Base-by-base conservation (phyloP, 2,329 filamentous ascomycete species). In the Phyllosticta citribraziliensis region DNA sequence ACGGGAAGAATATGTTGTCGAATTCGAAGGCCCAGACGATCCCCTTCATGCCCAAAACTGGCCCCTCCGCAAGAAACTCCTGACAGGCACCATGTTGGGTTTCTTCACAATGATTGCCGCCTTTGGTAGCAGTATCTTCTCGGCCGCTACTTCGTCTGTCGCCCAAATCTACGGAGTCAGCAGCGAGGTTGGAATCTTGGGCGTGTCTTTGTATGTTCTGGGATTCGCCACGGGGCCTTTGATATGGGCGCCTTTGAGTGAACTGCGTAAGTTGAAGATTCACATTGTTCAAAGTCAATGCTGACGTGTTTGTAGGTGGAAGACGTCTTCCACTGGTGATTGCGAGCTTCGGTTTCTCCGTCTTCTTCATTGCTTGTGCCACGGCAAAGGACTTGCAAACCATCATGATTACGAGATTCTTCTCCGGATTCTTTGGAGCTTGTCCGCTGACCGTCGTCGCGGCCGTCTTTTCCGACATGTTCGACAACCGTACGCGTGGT, bases 21-120 rank as follows among this genome's bases (percentile, higher is more conserved):
- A 82, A 51, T 96, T 96, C 69, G 87, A 92, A 66, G 91, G 91
- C 0, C 87, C 85, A 1, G 81, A 91, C 65, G 91, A 96, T 68
- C 91, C 91, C 2, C 70, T 92, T 63, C 91, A 96, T 73, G 88
- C 90, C 1, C 88, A 93, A 75, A 96, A 96, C 72, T 96, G 91
- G 91, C 81, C 88, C 0, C 69, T 88, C 59, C 83, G 77, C 70
- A 92, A 89, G 78, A 96, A 96, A 84, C 56, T 91, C 50, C 67
- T 82, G 4, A 89, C 86, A 0, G 83, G 85, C 20, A 79, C 80
- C 51, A 86, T 91, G 67, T 77, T 92, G 52, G 88, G 85, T 17
- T 91, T 85, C 68, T 89, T 87, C 14, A 91, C 88, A 19, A 78
- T 91, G 58, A 69, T 69, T 1, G 78, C 87, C 0, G 82, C 88